Conservation (phyloP, 345 rosid genomes). For the Microcos paniculata region DNA sequence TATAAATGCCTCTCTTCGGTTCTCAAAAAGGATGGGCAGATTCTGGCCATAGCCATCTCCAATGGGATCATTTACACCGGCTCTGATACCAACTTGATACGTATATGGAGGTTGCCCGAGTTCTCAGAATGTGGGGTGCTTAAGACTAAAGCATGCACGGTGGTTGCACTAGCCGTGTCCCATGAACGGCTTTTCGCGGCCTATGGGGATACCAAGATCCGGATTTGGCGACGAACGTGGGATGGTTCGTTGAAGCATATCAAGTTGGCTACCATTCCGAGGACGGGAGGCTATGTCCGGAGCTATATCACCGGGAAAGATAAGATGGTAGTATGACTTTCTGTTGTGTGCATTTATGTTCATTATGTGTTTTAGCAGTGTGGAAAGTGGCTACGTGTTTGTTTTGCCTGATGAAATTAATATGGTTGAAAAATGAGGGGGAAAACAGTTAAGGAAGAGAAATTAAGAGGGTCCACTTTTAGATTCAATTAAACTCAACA, state of each 20-base stretch:
- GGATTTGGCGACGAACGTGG: slow-evolving; percentile 54
- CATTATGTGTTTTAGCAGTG: background rate
- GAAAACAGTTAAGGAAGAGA: background rate
- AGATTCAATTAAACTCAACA: slow-evolving; percentile 9
- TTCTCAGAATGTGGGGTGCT: slow-evolving; percentile 46
- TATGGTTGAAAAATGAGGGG: background rate
- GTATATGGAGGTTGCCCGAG: slow-evolving; percentile 53
- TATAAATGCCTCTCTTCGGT: slow-evolving; percentile 44
- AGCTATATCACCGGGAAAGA: slow-evolving; percentile 47
- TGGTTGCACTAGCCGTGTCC: slow-evolving; percentile 39
- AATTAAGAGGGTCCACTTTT: background rate
- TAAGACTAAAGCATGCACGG: slow-evolving; percentile 39
- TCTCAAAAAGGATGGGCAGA: slow-evolving; percentile 51
- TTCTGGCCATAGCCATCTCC: slow-evolving; percentile 37
- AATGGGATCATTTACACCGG: slow-evolving; percentile 45
- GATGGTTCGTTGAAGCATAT: slow-evolving; percentile 41
- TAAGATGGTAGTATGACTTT: slow-evolving; percentile 31
- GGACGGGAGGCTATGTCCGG: slow-evolving; percentile 35
- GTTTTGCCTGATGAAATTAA: background rate
- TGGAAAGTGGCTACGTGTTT: too few species aligned
- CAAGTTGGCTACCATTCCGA: slow-evolving; percentile 42
- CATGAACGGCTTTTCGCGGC: slow-evolving; percentile 46
- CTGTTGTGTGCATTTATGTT: background rate
- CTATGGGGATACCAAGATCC: slow-evolving; percentile 43
- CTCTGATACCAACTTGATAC: slow-evolving; percentile 38